A percentile compares a stretch with the other conserved stretches of the same genome.
Conservation (phyloP, 768 basidiomycete genomes). For the Phylloporus sp. region DNA sequence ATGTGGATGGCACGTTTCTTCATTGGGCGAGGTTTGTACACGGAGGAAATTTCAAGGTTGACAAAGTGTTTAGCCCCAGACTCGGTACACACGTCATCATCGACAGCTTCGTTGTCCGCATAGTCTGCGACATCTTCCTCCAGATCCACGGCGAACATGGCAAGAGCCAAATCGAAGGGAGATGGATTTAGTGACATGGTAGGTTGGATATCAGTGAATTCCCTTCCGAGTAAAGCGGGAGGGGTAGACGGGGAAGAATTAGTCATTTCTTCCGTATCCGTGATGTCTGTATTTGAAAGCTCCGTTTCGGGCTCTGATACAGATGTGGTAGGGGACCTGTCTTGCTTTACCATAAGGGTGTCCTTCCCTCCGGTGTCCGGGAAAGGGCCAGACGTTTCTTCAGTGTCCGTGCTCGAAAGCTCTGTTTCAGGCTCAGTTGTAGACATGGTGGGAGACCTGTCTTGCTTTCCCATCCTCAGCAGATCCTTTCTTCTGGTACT, state of each 20-base stretch:
- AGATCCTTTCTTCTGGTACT: slow-evolving; percentile 34
- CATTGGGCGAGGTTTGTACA: slow-evolving; percentile 70
- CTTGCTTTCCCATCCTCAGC: slow-evolving; percentile 18
- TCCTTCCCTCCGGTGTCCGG: too few relatives aligned
- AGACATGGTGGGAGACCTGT: slow-evolving; percentile 34
- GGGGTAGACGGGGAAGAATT: slow-evolving; percentile 5
- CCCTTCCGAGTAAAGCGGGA: slow-evolving; percentile 3
- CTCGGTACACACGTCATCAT: slow-evolving; percentile 1
- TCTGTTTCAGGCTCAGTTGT: slow-evolving; percentile 40
- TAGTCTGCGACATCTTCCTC: slow-evolving; percentile 35
- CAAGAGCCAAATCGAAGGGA: slow-evolving; percentile 28
- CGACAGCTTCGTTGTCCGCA: slow-evolving; percentile 22
- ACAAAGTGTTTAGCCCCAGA: slow-evolving; percentile 32
- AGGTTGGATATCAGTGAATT: neutral
- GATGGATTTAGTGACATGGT: slow-evolving; percentile 1
- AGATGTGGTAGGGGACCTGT: slow-evolving; percentile 33
- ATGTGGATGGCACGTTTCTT: slow-evolving; percentile 40
- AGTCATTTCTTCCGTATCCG: slow-evolving; percentile 35
- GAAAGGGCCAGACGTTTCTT: slow-evolving; percentile 23
- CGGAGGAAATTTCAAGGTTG: slow-evolving; percentile 65
- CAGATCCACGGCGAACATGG: slow-evolving; percentile 48
- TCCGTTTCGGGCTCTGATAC: slow-evolving; percentile 40
- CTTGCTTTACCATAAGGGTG: too few relatives aligned
- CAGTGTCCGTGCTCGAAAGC: slow-evolving; percentile 33
- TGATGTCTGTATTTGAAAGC: slow-evolving; percentile 33